Evolutionary conservation across 2,329 filamentous ascomycete genomes (phyloP), one percentile per base, ranked within the genome.

Genomic region (Aspergillus tanneri): DNA sequence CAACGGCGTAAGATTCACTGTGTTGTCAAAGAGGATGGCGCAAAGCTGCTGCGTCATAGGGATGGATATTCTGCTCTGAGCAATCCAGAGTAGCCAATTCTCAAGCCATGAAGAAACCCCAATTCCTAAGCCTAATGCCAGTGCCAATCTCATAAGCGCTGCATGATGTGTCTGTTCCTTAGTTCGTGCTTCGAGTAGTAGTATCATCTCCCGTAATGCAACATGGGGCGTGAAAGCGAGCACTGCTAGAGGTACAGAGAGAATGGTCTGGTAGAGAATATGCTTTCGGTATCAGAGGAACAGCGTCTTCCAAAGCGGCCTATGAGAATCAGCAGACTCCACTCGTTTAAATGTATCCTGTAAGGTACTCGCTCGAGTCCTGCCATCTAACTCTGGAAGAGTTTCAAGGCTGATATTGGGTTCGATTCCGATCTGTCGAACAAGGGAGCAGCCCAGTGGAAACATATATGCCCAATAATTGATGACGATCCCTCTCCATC

Each of bases 1-100:
- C 7, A 72, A 66, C 9, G 69, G 63, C 64, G 92, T 92, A 40
- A 85, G 80, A 36, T 85, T 79, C 76, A 90, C 82, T 0, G 86
- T 81, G 65, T 93, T 93, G 50, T 85, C 80, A 58, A 91, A 92
- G 11, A 92, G 80, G 5, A 90, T 75, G 1, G 86, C 79, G 2
- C 85, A 83, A 2, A 93, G 71, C 58, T 90, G 84, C 22, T 83
- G 79, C 42, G 86, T 82, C n/a, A 91, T 72, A 0, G 86, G 85
- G 18, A 89, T 75, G 36, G 77, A 77, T 8, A 91, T 64, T 43
- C 82, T 77, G 0, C 79, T 76, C 65, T 79, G 84, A 0, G 81
- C 81, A 39, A 85, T 71, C 84, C 85, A 90, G 57, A 80, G 83
- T n/a, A 86, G 66, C 73, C 81, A 85, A 1, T 79, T 74, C 58